Evolutionary conservation across 2,329 filamentous ascomycete genomes (phyloP).

Genomic region (Diaporthe nobilis): DNA sequence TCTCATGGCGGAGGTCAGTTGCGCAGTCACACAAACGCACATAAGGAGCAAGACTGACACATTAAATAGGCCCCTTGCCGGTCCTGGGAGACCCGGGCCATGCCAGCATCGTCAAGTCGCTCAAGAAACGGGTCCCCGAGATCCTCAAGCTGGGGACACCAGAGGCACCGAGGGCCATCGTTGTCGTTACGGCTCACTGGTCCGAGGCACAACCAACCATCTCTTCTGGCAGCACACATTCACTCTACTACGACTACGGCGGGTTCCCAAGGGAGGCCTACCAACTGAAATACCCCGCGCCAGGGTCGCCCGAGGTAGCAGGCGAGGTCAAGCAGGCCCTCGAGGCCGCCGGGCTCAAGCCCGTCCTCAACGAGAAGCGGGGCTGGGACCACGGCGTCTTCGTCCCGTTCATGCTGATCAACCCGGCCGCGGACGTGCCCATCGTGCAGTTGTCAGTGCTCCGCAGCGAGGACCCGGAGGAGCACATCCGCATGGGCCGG

Average conservation of each 20-base stretch:
- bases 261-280: constrained; percentile 71
- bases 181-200: constrained; percentile 73
- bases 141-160: constrained; percentile 68
- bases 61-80: constrained; percentile 66
- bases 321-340: constrained; percentile 62
- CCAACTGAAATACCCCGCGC: constrained; percentile 68
- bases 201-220: constrained; percentile 63
- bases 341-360: constrained; percentile 59
- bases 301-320: constrained; percentile 68
- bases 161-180: constrained; percentile 64
- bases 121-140: constrained; percentile 67
- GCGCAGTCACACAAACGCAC: not conserved
- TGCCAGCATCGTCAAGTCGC: constrained; percentile 63
- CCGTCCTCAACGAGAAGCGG: constrained; percentile 55
- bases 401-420: constrained; percentile 68
- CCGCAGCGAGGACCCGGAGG: constrained; percentile 61
- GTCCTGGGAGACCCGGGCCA: constrained; percentile 69
- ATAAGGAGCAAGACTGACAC: not conserved
- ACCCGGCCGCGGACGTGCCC: constrained; percentile 66
- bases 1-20: constrained; percentile 63
- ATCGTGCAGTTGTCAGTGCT: constrained; percentile 72
- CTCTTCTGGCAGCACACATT: constrained; percentile 62
- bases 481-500: constrained; percentile 66
- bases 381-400: constrained; percentile 75
- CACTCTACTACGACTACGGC: constrained; percentile 71